Evolutionary conservation across 1,139 yeast species (phyloP), one percentile per base, ranked within the genome.

Genomic region (Petasospora rhodanensis): DNA sequence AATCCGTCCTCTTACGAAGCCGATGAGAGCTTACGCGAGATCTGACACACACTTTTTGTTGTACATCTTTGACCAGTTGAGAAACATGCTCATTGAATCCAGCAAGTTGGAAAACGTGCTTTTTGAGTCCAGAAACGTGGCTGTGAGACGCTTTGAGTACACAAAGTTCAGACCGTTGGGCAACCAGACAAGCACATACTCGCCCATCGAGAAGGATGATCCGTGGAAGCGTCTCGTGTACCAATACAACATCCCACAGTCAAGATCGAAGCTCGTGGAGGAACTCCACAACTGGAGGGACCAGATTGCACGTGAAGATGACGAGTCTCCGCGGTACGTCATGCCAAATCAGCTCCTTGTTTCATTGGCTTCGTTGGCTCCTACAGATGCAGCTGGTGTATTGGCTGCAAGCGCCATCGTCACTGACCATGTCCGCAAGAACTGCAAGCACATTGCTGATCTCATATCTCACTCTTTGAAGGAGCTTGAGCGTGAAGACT

Each of bases 41-140:
- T 84, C 96, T 0, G 99, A 91, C 59, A 91, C 98, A 0, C 99
- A 91, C 56, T 91, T 87, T 51, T 61, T 91, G 37, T 66, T 91
- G 26, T 76, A 82, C 54, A 82, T 91, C 15, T 93, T 68, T 57
- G 95, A 87, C 51, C 76, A 75, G 45, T 61, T 91, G 56, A 76
- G 77, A 41, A 81, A 81, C 46, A 68, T 70, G 51, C 63, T 91
- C 24, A 52, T 83, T 6, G 73, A 69, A 9, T 45, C 59, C 22
- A 64, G 68, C 28, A 73, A 72, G 40, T 47, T 82, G 44, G 70
- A 73, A 11, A 64, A 66, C n/a, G 96, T 86, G 1, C 61, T 91
- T 24, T 69, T 66, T 38, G 84, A 79, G 29, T 86, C 96, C 1
- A 68, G 97, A 36, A 73, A 75, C 38, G 95, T 86, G 11, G 94